Conservation (phyloP, 768 basidiomycete genomes). For the Trametes cubensis region DNA sequence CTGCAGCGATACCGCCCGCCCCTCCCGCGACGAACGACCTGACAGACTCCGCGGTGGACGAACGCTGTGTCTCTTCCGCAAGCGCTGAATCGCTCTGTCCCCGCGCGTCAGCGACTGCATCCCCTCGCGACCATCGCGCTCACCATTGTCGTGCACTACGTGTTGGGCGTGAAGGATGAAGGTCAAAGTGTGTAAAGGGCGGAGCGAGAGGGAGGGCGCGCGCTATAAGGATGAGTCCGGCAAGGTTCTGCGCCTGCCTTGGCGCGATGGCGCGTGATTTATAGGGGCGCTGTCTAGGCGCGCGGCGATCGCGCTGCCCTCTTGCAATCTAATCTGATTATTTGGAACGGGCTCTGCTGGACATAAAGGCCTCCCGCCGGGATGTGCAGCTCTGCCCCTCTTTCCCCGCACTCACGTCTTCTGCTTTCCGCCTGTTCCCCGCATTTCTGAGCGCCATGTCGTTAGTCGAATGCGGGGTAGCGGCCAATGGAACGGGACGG, state of each 20-base stretch:
- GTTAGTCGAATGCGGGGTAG: slow-evolving; percentile 8
- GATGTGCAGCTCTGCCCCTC: background rate
- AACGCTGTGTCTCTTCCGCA: slow-evolving; percentile 26
- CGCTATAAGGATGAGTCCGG: slow-evolving; percentile 22
- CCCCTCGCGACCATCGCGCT: background rate
- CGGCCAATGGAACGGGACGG: slow-evolving; percentile 8
- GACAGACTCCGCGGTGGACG: slow-evolving; percentile 43
- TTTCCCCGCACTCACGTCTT: background rate
- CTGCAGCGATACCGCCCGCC: slow-evolving; percentile 84
- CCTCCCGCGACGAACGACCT: slow-evolving; percentile 96
- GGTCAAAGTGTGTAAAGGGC: background rate
- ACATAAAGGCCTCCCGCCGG: background rate
- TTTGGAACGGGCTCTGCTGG: background rate
- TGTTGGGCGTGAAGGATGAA: background rate
- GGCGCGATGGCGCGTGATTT: slow-evolving; percentile 24
- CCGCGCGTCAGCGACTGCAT: background rate
- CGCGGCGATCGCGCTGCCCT: background rate
- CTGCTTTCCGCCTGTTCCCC: slow-evolving; percentile 7
- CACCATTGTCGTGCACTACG: slow-evolving; percentile 21
- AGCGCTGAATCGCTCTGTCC: slow-evolving; percentile 29
- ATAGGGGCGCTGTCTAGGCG: slow-evolving; percentile 6
- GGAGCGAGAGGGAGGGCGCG: slow-evolving; percentile 5
- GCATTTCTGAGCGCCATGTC: background rate
- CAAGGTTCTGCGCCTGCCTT: slow-evolving; percentile 12
- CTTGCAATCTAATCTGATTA: background rate